These are phyloP conservation scores for Russula foetens DNA, from an alignment of 768 basidiomycete genomes.

Conservation along the genomic window DNA sequence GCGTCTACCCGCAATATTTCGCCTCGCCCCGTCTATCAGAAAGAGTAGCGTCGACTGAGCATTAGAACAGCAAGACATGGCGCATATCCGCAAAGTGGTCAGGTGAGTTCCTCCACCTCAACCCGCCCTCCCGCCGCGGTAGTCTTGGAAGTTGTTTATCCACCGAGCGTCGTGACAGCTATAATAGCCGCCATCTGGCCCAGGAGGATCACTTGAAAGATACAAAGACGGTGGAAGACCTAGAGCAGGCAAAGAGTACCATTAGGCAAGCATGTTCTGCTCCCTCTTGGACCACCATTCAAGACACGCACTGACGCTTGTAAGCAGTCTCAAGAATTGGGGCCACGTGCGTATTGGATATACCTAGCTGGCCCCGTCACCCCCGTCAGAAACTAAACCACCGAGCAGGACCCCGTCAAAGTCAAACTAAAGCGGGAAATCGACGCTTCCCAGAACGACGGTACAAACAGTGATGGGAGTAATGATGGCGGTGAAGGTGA, in stretches of 20 bases:
- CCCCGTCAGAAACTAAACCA: neutral
- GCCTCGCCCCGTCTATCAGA: no score
- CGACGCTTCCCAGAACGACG: neutral
- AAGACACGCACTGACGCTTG: no score
- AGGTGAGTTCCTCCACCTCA: constrained; percentile 20
- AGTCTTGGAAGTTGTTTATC: neutral
- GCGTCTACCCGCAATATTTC: neutral
- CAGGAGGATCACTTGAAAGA: constrained; percentile 29
- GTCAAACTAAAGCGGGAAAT: constrained; percentile 18
- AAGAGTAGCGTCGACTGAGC: neutral
- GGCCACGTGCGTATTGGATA: constrained; percentile 24
- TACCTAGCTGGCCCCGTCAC: no score
- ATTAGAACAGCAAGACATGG: constrained; percentile 24
- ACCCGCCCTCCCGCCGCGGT: neutral
- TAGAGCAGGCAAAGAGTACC: constrained; percentile 28
- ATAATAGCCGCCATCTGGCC: constrained; percentile 28
- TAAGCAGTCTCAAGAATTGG: constrained; percentile 27
- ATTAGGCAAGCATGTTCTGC: constrained; percentile 22
- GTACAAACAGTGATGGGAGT: neutral
- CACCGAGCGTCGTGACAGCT: constrained; percentile 13
- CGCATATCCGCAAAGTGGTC: constrained; percentile 30
- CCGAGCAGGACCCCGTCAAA: constrained; percentile 26
- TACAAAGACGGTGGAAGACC: constrained; percentile 26
- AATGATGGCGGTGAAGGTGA: no score
- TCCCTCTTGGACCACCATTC: no score